Base-by-base conservation (phyloP, 495 filamentous ascomycete species). In the Annulohypoxylon maeteangense region DNA sequence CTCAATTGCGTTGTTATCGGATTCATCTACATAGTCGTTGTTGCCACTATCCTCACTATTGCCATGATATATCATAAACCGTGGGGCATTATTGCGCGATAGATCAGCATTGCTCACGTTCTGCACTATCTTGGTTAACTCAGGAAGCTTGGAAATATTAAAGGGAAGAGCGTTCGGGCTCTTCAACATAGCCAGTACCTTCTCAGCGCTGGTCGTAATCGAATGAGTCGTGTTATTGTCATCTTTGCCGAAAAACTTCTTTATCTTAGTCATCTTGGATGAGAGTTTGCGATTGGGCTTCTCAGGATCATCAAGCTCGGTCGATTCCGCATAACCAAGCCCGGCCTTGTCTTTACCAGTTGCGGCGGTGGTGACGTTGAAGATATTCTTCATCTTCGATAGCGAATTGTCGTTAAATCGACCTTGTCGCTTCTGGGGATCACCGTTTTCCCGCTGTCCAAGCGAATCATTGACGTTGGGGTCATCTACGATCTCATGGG, bases 161-260 rank as follows among this genome's bases (percentile, higher is more conserved):
- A 29, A 18, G 5, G 18, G 6, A 22, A 20, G 3, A 4, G 12
- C 5, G 22, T 7, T 5, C 40, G 40, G 25, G 12, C 22, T 42
- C 16, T 59, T 48, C 1, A 16, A 36, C 34, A 32, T 25, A 7
- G 7, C 16, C 20, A 14, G 7, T 50, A 36, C 45, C 20, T 55
- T 38, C 40, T 55, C 42, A 6, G 22, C 36, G 25, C 1, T 4
- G 40, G 5, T 6, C 5, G 34, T 3, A 53, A 29, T 4, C 4
- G 22, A 29, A 53, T 22, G 11, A 6, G 20, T 16, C 6, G 14
- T 5, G 11, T 27, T 20, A 8, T 16, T 51, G 12, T 40, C 22
- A 2, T 42, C 60, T 16, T 44, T 51, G 36, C 31, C 38, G 32
- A 63, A 63, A 0, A 63, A 4, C 18, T 56, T 56, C 53, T 57